A percentile compares a stretch with the other conserved stretches of the same genome.
phyloP scores from a whole-genome alignment of 2,329 filamentous ascomycete species.

The Lachnellula cervina region DNA sequence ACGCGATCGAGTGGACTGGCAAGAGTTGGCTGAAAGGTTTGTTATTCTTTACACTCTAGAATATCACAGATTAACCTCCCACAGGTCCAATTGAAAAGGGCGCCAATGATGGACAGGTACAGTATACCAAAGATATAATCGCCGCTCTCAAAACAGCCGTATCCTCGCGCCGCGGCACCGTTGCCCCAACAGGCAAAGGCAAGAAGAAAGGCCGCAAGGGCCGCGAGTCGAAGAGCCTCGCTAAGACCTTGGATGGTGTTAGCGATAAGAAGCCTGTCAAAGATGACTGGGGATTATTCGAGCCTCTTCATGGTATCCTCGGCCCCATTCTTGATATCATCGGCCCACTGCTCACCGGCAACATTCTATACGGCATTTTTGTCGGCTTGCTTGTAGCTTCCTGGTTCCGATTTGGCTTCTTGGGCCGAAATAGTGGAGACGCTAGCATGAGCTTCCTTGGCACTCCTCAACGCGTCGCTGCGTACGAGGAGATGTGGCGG shows the following conservation, averaged over 20 bases:
- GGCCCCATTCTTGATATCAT: slow-evolving; percentile 67
- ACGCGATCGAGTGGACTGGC: slow-evolving; percentile 89
- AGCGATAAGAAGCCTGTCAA: slow-evolving; percentile 32
- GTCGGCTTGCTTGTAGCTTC: slow-evolving; percentile 67
- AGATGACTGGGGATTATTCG: slow-evolving; percentile 71
- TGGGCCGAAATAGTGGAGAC: slow-evolving; percentile 36
- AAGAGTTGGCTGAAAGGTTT: slow-evolving; percentile 97
- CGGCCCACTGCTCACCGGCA: slow-evolving; percentile 66
- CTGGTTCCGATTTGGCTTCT: slow-evolving; percentile 63
- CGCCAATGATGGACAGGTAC: slow-evolving; percentile 80
- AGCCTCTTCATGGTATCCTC: slow-evolving; percentile 66
- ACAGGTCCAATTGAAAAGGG: slow-evolving; percentile 92
- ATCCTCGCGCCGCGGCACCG: slow-evolving; percentile 54
- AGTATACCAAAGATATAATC: slow-evolving; percentile 77
- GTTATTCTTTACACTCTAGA: slow-evolving; percentile 14
- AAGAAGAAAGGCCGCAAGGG: slow-evolving; percentile 45
- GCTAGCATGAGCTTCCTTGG: slow-evolving; percentile 36
- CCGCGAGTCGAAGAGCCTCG: slow-evolving; percentile 41
- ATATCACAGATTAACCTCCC: slow-evolving; percentile 1
- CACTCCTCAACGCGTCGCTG: slow-evolving; percentile 63
- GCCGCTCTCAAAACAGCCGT: slow-evolving; percentile 69
- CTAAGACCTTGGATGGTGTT: slow-evolving; percentile 35
- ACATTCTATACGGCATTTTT: slow-evolving; percentile 71
- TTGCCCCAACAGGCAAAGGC: slow-evolving; percentile 48
- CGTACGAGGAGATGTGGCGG: slow-evolving; percentile 80